These are phyloP conservation scores for Paraglomus brasilianum DNA, from an alignment of 192 early-diverging fungal genomes.

Conservation along the genomic window DNA sequence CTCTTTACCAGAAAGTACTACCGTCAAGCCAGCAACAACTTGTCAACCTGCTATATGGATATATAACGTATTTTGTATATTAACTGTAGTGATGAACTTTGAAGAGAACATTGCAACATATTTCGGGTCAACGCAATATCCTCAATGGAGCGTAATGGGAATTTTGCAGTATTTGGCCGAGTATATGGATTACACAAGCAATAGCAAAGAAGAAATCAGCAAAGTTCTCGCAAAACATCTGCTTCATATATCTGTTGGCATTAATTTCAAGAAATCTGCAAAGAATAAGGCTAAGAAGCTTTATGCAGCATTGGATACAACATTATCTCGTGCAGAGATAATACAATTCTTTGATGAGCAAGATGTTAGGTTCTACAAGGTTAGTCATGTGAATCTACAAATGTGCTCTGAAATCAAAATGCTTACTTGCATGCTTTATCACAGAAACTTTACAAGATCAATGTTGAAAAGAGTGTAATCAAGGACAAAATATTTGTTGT, in stretches of 20 bases:
- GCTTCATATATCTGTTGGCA: background rate
- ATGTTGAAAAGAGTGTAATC: constrained; percentile 9
- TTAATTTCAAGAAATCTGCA: constrained; percentile 1
- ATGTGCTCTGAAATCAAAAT: background rate
- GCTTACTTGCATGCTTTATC: background rate
- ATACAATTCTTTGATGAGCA: background rate
- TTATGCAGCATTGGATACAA: background rate
- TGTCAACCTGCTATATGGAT: background rate
- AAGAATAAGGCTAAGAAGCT: too few species aligned
- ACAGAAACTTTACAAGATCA: background rate
- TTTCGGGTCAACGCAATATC: constrained; percentile 9
- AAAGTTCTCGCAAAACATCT: background rate
- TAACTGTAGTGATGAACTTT: constrained; percentile 8
- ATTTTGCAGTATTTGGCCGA: background rate
- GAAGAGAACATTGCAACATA: constrained; percentile 7
- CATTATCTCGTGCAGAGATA: background rate
- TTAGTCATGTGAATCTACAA: background rate
- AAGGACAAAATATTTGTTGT: background rate
- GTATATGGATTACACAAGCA: background rate
- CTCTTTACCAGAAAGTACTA: constrained; percentile 20
- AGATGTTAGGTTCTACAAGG: background rate
- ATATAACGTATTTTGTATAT: background rate
- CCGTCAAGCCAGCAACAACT: constrained; percentile 8
- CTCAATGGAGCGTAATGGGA: background rate
- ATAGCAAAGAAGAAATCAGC: background rate